A percentile compares a stretch with the other conserved stretches of the same genome.
Evolutionary conservation across 169 alveolate species (phyloP).

Genomic region (Toxoplasma gondii): DNA sequence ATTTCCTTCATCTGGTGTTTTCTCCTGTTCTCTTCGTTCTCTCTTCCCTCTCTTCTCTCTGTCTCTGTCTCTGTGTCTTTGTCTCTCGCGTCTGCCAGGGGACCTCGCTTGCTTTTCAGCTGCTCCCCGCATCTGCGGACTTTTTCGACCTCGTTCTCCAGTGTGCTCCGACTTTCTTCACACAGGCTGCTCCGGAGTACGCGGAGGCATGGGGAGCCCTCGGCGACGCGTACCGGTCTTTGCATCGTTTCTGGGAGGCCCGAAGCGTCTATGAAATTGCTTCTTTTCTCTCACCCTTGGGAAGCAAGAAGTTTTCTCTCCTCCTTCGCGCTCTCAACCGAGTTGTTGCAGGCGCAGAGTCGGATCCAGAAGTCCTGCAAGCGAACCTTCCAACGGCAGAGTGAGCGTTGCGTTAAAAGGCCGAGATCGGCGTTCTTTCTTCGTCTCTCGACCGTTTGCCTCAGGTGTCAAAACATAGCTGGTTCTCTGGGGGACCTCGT

Average conservation of each 20-base stretch:
- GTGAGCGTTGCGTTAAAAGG: not conserved
- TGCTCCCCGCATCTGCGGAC: not conserved
- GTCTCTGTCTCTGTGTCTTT: no score
- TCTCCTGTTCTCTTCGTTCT: no score
- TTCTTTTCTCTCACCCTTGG: not conserved
- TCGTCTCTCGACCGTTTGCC: no score
- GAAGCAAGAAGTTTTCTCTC: not conserved
- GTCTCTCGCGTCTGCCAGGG: no score
- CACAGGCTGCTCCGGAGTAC: conserved; percentile 15
- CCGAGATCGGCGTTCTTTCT: no score
- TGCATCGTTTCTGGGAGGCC: conserved; percentile 21
- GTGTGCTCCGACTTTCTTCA: not conserved
- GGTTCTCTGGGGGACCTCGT: no score
- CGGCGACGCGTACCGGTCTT: not conserved
- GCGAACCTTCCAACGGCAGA: conserved; percentile 17
- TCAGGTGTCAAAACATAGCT: no score
- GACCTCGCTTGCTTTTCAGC: no score
- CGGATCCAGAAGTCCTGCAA: not conserved
- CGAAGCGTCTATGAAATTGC: not conserved
- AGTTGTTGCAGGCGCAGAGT: not conserved
- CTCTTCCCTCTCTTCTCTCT: no score
- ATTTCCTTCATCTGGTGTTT: no score
- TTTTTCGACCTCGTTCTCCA: not conserved
- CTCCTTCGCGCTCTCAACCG: not conserved
- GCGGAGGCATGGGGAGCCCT: not conserved